phyloP scores from a whole-genome alignment of 2,329 filamentous ascomycete genomes.

The Cytospora mali region DNA sequence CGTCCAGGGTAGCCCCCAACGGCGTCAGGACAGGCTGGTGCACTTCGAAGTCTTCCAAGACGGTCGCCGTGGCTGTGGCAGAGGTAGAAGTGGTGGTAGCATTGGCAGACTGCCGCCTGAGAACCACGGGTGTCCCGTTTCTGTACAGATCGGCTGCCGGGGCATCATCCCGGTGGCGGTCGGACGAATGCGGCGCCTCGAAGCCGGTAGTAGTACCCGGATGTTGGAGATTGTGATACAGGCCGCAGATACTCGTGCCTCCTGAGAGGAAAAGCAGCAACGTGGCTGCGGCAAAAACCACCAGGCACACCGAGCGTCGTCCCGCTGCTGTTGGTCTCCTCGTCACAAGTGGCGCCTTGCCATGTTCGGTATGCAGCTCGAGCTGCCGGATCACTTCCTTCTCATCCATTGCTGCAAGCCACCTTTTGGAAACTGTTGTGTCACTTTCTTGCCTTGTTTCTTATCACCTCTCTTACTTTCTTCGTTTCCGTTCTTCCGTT shows the following conservation, averaged over 20 bases:
- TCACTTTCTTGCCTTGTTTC: background rate
- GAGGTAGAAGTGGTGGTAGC: slow-evolving; percentile 31
- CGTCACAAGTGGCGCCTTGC: slow-evolving; percentile 1
- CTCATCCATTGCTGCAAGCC: background rate
- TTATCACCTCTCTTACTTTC: background rate
- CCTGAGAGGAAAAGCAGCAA: background rate
- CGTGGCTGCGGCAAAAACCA: background rate
- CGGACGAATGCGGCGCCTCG: background rate
- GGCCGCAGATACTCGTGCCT: background rate
- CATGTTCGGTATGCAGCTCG: slow-evolving; percentile 10
- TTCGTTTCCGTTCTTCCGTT: too few relatives aligned
- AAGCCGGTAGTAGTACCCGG: background rate
- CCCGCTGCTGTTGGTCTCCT: background rate
- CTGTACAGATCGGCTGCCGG: slow-evolving; percentile 11
- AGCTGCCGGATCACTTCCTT: background rate
- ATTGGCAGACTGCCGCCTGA: slow-evolving; percentile 21
- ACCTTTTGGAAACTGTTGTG: background rate
- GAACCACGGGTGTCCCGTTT: slow-evolving; percentile 2
- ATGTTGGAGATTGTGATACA: background rate
- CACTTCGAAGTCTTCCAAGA: slow-evolving; percentile 69
- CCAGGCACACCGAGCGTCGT: slow-evolving; percentile 11
- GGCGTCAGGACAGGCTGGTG: slow-evolving; percentile 65
- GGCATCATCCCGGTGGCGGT: slow-evolving; percentile 3
- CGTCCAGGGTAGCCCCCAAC: slow-evolving; percentile 42
- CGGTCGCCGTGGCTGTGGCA: slow-evolving; percentile 34